Evolutionary conservation across 495 filamentous ascomycete species (phyloP), one percentile per base, ranked within the genome.

Genomic region (Glutinoglossum americanum): DNA sequence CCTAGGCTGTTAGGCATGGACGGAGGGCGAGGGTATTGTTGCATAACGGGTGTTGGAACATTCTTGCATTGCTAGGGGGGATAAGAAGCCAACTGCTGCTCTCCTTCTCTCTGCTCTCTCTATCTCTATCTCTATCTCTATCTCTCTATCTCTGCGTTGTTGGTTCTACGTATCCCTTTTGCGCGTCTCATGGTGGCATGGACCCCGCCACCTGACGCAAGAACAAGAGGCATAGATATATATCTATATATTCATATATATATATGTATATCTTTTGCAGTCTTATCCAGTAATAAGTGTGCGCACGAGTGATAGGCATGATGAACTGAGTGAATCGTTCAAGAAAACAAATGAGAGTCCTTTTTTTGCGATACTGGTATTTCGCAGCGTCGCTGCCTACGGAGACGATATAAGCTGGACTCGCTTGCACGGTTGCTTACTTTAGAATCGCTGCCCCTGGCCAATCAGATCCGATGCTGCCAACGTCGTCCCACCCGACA

Each of bases 11-110:
- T 51, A 4, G 26, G 47, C 47, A 51, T 51, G 47, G 47, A 41
- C 17, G 47, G 47, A 48, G 5, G 21, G 47, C 21, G 17, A 51
- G 47, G 47, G 7, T n/a, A 51, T 51, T 41, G 49, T 53, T 32
- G 49, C 49, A 53, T 53, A 27, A 28, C 26, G 49, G 49, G 49
- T 53, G 49, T 53, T 53, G 49, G 28, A 53, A 53, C 49, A 17
- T 30, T 28, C 19, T 53, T 53, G 49, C 49, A 53, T 53, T 53
- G 23, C 49, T 28, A 53, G 49, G 23, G 19, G 49, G 6, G 23
- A 1, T 28, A 32, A 53, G 49, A 53, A 27, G 49, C 28, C 28
- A 19, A 30, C 49, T 27, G 49, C 6, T 19, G 54, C 41, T 41
- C 10, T 26, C 17, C 28, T 13, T 27, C 25, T 35, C 17, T 35